phyloP scores from a whole-genome alignment of 352 stramenopile genomes.

The Globisporangium spinosum region DNA sequence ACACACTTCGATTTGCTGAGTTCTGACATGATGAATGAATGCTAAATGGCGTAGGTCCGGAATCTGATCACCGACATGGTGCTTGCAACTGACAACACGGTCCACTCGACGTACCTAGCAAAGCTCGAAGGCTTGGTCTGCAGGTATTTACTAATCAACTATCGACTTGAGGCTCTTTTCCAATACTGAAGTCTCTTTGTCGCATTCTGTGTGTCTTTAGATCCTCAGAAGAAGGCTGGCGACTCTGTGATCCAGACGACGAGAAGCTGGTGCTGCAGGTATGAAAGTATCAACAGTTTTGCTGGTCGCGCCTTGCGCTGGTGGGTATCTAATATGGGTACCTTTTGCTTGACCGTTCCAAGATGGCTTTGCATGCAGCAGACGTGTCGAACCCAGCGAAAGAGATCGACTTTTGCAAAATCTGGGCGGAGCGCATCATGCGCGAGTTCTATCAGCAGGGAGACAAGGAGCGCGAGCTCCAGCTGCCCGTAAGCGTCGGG shows the following conservation, averaged over 20 bases:
- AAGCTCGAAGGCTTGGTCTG: conserved; percentile 75
- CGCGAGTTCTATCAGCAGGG: conserved; percentile 94
- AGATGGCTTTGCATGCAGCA: conserved; percentile 84
- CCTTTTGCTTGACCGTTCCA: neutral
- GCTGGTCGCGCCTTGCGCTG: neutral
- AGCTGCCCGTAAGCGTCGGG: conserved; percentile 85
- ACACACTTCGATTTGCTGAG: neutral
- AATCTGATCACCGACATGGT: conserved; percentile 85
- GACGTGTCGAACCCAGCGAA: conserved; percentile 94
- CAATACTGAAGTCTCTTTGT: neutral
- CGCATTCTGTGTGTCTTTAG: neutral
- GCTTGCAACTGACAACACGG: conserved; percentile 85
- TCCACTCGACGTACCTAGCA: conserved; percentile 73
- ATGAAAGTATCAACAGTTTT: neutral
- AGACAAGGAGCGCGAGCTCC: conserved; percentile 89
- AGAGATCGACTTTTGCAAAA: conserved; percentile 60
- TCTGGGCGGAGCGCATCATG: conserved; percentile 89
- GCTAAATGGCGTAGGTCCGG: conserved; percentile 33
- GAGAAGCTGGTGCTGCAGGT: conserved; percentile 66
- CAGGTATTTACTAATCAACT: conserved; percentile 26
- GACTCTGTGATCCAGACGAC: conserved; percentile 55
- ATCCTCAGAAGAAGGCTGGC: conserved; percentile 43
- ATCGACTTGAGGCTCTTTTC: neutral
- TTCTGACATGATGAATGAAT: neutral
- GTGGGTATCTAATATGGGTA: neutral